Conservation (phyloP, 352 stramenopile species). For the Phytopythium litorale region DNA sequence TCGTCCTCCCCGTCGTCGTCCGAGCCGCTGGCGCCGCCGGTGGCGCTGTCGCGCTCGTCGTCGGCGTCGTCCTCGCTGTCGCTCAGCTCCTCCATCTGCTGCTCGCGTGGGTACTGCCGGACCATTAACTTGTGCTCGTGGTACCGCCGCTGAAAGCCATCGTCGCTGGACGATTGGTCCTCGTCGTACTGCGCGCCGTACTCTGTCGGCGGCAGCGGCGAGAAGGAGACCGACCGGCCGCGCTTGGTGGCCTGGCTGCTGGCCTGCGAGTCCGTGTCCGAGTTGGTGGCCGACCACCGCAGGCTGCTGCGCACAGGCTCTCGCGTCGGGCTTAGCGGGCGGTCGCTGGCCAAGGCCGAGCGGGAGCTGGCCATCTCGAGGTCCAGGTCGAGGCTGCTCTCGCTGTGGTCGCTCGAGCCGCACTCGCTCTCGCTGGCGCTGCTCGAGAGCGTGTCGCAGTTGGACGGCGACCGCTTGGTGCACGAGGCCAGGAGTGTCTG, state of each 20-base stretch:
- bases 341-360: conserved; percentile 10
- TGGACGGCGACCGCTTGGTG: conserved; percentile 21
- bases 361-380: conserved; percentile 12
- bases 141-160: not conserved
- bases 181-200: conserved; percentile 10
- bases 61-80: conserved; percentile 12
- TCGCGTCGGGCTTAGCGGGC: conserved; percentile 9
- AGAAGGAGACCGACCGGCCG: conserved; percentile 27
- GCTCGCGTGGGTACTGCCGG: conserved; percentile 2
- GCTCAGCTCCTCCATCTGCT: conserved; percentile 18
- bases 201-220: conserved; percentile 14
- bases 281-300: conserved; percentile 14
- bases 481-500: conserved; percentile 48
- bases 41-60: not conserved
- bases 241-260: conserved; percentile 19
- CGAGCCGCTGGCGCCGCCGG: not conserved
- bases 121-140: conserved; percentile 4
- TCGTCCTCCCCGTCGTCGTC: not conserved
- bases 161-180: conserved; percentile 7
- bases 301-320: conserved; percentile 7
- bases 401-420: conserved; percentile 22
- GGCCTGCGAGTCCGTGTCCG: conserved; percentile 26
- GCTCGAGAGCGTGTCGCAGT: conserved; percentile 29
- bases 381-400: conserved; percentile 18
- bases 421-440: conserved; percentile 36